Evolutionary conservation across 331 rosid genomes (phyloP).

Genomic region (Malus hybrid): DNA sequence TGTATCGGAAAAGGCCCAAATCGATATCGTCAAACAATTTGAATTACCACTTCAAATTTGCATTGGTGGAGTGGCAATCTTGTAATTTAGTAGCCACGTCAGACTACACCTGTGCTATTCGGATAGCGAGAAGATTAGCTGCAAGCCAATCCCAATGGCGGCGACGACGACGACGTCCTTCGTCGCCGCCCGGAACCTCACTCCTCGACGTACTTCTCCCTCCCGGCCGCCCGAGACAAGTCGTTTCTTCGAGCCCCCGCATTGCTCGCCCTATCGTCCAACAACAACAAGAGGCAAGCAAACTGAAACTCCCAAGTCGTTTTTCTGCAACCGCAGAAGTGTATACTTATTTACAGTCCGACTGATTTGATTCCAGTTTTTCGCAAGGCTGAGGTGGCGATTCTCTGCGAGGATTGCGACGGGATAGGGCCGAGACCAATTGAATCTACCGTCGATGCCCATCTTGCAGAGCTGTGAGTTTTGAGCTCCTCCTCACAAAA

Average conservation of each 20-base stretch:
- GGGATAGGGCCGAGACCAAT: constrained; percentile 66
- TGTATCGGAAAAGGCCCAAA: not conserved
- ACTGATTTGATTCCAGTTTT: constrained; percentile 12
- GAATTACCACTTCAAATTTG: not conserved
- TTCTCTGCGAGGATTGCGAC: constrained; percentile 66
- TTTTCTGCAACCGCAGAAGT: no score
- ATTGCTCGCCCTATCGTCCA: constrained; percentile 29
- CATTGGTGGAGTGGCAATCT: not conserved
- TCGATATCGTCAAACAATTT: not conserved
- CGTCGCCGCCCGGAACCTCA: not conserved
- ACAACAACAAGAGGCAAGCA: constrained; percentile 27
- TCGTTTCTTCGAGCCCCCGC: constrained; percentile 20
- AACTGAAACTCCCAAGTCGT: no score
- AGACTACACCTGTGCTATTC: not conserved
- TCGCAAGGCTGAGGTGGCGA: constrained; percentile 40
- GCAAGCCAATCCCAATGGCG: not conserved
- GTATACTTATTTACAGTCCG: no score
- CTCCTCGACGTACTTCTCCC: not conserved
- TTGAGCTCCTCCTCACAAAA: not conserved
- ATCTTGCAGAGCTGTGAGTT: constrained; percentile 77
- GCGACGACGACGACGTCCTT: not conserved
- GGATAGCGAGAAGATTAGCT: not conserved
- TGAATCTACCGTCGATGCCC: constrained; percentile 84
- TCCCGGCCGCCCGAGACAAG: not conserved
- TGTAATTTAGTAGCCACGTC: not conserved